These are phyloP conservation scores for Podaxis carcinomalis DNA, from an alignment of 768 basidiomycete species.

Conservation along the genomic window DNA sequence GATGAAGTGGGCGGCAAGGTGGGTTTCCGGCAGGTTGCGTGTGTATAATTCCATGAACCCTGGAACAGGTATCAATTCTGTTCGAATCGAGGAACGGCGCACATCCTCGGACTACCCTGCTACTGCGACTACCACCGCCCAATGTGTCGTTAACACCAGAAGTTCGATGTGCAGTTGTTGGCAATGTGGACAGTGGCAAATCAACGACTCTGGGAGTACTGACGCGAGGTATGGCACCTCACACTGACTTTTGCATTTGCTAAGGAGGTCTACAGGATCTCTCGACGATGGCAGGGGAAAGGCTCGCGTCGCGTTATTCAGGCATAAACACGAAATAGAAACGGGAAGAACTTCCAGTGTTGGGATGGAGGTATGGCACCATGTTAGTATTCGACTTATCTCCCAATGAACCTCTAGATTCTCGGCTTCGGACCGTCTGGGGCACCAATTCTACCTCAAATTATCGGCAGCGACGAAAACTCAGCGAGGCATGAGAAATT, in stretches of 20 bases:
- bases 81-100: conserved; percentile 36
- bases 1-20: conserved; percentile 86
- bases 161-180: conserved; percentile 93
- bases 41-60: background rate
- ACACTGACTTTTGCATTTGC: background rate
- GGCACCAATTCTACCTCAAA: conserved; percentile 71
- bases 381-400: background rate
- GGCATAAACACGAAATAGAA: conserved; percentile 97
- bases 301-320: conserved; percentile 84
- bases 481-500: conserved; percentile 78
- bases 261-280: conserved; percentile 38
- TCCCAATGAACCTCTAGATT: conserved; percentile 45
- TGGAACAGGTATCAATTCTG: conserved; percentile 49
- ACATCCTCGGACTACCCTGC: conserved; percentile 53
- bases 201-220: conserved; percentile 92
- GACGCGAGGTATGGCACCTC: conserved; percentile 65
- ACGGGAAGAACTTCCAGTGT: conserved; percentile 93
- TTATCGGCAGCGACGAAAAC: conserved; percentile 54
- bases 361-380: conserved; percentile 81
- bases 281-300: conserved; percentile 80
- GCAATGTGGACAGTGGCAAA: conserved; percentile 93
- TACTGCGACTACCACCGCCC: conserved; percentile 73
- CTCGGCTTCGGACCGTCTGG: conserved; percentile 82
- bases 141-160: conserved; percentile 80
- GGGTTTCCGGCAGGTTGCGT: conserved; percentile 7